Percentiles rank a stretch among this genome's conserved stretches.
These are phyloP conservation scores for Psidium friedrichsthalianum DNA, from an alignment of 345 rosid species.

Conservation along the genomic window DNA sequence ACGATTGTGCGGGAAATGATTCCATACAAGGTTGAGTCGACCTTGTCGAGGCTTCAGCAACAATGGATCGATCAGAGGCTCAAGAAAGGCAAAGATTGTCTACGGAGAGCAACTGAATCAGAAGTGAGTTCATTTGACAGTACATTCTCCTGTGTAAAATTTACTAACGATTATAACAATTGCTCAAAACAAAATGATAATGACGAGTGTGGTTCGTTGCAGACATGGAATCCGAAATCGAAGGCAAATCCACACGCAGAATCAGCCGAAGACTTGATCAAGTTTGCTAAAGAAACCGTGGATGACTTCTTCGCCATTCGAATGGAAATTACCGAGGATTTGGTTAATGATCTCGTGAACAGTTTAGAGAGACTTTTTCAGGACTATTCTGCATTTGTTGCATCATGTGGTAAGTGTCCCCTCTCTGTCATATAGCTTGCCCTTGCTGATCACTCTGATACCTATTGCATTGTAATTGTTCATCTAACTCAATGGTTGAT, in stretches of 20 bases:
- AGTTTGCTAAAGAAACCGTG: slow-evolving; percentile 40
- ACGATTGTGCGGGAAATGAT: slow-evolving; percentile 67
- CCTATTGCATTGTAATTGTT: not conserved
- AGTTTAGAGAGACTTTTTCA: slow-evolving; percentile 48
- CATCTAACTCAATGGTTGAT: not conserved
- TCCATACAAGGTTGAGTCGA: slow-evolving; percentile 77
- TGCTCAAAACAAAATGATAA: not conserved
- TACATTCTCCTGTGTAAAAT: slow-evolving; percentile 30
- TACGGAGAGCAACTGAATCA: slow-evolving; percentile 45
- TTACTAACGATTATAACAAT: slow-evolving; percentile 35
- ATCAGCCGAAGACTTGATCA: slow-evolving; percentile 59
- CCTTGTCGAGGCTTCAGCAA: slow-evolving; percentile 36
- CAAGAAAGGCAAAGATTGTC: slow-evolving; percentile 30
- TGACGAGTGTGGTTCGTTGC: not conserved
- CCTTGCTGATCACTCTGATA: not conserved
- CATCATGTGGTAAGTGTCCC: slow-evolving; percentile 54
- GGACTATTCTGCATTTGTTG: slow-evolving; percentile 59
- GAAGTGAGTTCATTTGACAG: slow-evolving; percentile 37
- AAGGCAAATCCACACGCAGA: slow-evolving; percentile 78
- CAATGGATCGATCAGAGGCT: slow-evolving; percentile 64
- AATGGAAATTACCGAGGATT: slow-evolving; percentile 57
- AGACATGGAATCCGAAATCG: slow-evolving; percentile 95
- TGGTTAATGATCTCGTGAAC: slow-evolving; percentile 53
- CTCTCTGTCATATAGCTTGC: not conserved
- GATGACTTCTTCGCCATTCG: slow-evolving; percentile 72